Conservation (phyloP, 1,284 basidiomycete species). For the Microbotryum scabiosae region DNA sequence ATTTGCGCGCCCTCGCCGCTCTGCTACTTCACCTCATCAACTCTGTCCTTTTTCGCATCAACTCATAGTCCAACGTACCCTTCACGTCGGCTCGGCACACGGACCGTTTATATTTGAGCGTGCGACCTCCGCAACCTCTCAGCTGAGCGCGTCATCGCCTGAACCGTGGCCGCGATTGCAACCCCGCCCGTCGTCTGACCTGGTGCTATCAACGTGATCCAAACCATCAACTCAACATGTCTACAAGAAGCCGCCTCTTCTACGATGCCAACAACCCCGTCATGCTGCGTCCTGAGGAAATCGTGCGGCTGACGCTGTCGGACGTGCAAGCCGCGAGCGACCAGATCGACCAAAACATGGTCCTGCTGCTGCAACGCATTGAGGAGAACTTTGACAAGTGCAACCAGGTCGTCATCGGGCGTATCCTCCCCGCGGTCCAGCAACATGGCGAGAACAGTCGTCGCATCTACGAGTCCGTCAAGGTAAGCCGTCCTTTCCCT, state of each 20-base stretch:
- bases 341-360: constrained; percentile 34
- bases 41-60: too few relatives aligned
- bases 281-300: constrained; percentile 27
- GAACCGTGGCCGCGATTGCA: too few relatives aligned
- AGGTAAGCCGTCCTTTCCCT: constrained; percentile 19
- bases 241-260: constrained; percentile 12
- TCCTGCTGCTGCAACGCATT: constrained; percentile 28
- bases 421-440: constrained; percentile 29
- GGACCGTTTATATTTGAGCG: too few relatives aligned
- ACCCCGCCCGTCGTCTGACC: too few relatives aligned
- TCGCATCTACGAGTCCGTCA: constrained; percentile 32
- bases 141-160: too few relatives aligned
- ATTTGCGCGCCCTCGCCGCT: too few relatives aligned
- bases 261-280: constrained; percentile 22
- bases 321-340: constrained; percentile 30
- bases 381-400: constrained; percentile 30
- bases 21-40: too few relatives aligned
- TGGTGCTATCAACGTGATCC: too few relatives aligned
- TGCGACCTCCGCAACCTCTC: too few relatives aligned
- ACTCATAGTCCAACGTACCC: too few relatives aligned
- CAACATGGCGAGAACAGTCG: constrained; percentile 31
- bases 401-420: constrained; percentile 29
- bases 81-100: too few relatives aligned
- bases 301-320: constrained; percentile 20
- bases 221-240: too few relatives aligned